Conservation (phyloP, 495 filamentous ascomycete genomes). For the Neurospora intermedia region DNA sequence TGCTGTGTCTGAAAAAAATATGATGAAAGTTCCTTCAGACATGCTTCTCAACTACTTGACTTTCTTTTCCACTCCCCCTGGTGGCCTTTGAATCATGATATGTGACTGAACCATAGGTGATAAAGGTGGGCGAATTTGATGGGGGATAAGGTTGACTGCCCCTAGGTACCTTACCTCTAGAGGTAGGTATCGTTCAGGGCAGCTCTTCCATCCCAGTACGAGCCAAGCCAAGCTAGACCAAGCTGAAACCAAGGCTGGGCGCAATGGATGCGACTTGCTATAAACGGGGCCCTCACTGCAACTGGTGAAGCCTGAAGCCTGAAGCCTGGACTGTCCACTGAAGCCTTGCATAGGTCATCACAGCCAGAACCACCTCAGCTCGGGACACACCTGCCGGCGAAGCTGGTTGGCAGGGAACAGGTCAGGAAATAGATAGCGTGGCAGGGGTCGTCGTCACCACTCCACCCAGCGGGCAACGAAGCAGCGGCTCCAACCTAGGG, state of each 20-base stretch:
- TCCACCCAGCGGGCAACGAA: background rate
- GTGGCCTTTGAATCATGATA: background rate
- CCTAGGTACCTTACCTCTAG: slow-evolving; percentile 5
- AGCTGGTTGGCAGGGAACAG: background rate
- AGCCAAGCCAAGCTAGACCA: background rate
- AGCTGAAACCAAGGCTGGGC: background rate
- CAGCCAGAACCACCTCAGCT: background rate
- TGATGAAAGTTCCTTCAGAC: no score
- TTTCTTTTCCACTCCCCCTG: background rate
- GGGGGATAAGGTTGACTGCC: slow-evolving; percentile 26
- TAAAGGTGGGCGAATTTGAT: background rate
- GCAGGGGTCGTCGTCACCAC: slow-evolving; percentile 2
- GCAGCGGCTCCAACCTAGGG: background rate
- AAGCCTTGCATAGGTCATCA: background rate
- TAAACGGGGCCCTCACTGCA: background rate
- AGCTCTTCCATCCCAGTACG: background rate
- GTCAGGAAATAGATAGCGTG: slow-evolving; percentile 8
- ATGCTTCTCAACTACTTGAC: background rate
- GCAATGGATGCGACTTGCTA: background rate
- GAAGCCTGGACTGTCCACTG: background rate
- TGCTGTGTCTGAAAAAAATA: background rate
- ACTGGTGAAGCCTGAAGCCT: background rate
- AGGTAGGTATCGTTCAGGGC: background rate
- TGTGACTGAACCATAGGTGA: background rate
- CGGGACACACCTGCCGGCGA: background rate